Evolutionary conservation across 2,329 filamentous ascomycete genomes (phyloP).

Genomic region (Fusarium metavorans): DNA sequence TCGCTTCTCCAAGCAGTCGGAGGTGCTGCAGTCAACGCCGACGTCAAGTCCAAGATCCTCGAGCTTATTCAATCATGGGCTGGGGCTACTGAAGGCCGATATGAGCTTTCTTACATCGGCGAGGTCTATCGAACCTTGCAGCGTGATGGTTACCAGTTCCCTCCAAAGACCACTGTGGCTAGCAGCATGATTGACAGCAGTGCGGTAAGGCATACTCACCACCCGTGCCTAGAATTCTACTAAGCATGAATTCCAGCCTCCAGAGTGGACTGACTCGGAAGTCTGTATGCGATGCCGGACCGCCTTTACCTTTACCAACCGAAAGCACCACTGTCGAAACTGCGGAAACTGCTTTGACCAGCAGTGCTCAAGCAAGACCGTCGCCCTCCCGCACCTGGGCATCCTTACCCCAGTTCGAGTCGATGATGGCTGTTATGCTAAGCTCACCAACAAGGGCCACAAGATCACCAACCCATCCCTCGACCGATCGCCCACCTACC

Average conservation of each 20-base stretch:
- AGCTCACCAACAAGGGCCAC: conserved; percentile 78
- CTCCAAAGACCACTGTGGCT: conserved; percentile 86
- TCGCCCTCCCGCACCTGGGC: conserved; percentile 91
- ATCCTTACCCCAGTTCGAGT: conserved; percentile 93
- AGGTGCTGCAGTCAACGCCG: conserved; percentile 78
- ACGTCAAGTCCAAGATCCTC: conserved; percentile 90
- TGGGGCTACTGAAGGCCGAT: conserved; percentile 84
- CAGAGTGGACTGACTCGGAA: conserved; percentile 97
- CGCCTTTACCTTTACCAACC: conserved; percentile 95
- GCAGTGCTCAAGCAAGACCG: conserved; percentile 89
- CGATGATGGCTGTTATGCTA: conserved; percentile 94
- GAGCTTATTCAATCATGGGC: conserved; percentile 96
- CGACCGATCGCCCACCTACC: conserved; percentile 62
- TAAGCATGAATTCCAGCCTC: conserved; percentile 69
- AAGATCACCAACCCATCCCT: conserved; percentile 57
- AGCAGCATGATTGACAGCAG: conserved; percentile 98
- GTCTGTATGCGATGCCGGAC: conserved; percentile 99
- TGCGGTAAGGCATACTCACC: conserved; percentile 72
- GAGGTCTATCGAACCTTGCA: conserved; percentile 89
- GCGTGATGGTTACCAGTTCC: conserved; percentile 88
- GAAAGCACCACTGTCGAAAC: conserved; percentile 98
- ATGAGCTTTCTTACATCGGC: conserved; percentile 85
- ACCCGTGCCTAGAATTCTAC: background rate
- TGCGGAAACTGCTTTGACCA: conserved; percentile 98
- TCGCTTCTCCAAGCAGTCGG: conserved; percentile 89